Conservation (phyloP, 306 rosid genomes). For the Fagus sylvatica region DNA sequence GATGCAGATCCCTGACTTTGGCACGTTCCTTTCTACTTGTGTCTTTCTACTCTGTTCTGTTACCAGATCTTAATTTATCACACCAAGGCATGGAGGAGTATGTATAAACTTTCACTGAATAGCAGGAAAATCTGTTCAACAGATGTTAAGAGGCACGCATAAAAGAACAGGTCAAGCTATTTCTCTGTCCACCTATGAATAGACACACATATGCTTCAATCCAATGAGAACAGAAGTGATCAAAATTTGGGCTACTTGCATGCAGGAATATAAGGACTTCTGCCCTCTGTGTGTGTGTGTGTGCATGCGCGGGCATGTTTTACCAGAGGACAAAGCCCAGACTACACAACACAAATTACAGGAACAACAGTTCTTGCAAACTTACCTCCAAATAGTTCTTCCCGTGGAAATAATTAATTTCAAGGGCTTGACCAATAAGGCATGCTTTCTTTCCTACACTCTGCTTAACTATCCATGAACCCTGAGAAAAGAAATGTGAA, state of each 20-base stretch:
- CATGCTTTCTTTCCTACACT: slow-evolving; percentile 95
- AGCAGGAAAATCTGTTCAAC: neutral
- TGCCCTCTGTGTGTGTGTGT: too few species aligned
- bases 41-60: neutral
- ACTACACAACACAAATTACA: neutral
- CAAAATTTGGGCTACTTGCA: too few species aligned
- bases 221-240: neutral
- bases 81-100: neutral
- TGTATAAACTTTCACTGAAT: neutral
- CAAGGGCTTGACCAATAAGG: slow-evolving; percentile 75
- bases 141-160: neutral
- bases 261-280: neutral
- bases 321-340: slow-evolving; percentile 1
- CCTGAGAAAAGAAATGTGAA: slow-evolving; percentile 43
- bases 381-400: slow-evolving; percentile 85
- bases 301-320: too few species aligned
- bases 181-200: neutral
- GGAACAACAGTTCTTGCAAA: neutral
- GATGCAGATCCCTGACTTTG: too few species aligned
- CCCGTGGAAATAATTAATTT: slow-evolving; percentile 63
- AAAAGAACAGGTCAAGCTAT: neutral
- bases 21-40: neutral
- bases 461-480: slow-evolving; percentile 95
- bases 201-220: neutral
- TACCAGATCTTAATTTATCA: neutral